A percentile compares a stretch with the other conserved stretches of the same genome.
Evolutionary conservation across 2,329 filamentous ascomycete species (phyloP).

Genomic region (Bipolaris zeicola): DNA sequence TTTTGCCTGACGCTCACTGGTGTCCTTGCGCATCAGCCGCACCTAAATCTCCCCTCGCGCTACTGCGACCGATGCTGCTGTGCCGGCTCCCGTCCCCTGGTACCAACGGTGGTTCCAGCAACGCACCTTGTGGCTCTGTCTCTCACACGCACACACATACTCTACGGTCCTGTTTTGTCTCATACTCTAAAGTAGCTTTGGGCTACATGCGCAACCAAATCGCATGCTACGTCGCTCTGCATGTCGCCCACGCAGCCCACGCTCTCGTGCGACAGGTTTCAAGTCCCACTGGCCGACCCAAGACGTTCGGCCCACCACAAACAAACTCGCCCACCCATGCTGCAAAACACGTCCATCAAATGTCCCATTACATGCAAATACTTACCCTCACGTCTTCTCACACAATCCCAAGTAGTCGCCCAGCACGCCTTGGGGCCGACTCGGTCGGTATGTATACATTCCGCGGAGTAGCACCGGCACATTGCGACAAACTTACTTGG

Average conservation of each 20-base stretch:
- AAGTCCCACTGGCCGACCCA: conserved; percentile 11
- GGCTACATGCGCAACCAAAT: no score
- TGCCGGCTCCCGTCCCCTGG: conserved; percentile 40
- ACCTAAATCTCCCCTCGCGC: conserved; percentile 21
- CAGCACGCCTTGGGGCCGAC: conserved; percentile 8
- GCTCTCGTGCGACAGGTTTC: conserved; percentile 15
- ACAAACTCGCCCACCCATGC: conserved; percentile 13
- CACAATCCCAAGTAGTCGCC: conserved; percentile 20
- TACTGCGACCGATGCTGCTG: conserved; percentile 27
- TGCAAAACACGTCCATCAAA: no score
- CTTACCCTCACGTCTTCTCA: not conserved
- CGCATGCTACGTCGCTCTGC: not conserved
- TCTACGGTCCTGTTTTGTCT: conserved; percentile 33
- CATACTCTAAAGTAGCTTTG: not conserved
- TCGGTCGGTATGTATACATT: conserved; percentile 6
- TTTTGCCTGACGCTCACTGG: not conserved
- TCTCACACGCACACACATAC: conserved; percentile 22
- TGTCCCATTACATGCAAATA: no score
- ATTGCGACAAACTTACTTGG: not conserved
- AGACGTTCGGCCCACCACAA: conserved; percentile 18
- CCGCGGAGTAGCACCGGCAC: conserved; percentile 11
- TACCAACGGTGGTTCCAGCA: conserved; percentile 47
- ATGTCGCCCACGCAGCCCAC: conserved; percentile 1
- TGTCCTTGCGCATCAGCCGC: conserved; percentile 34
- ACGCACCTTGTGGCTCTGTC: conserved; percentile 40